These are phyloP conservation scores for Talaromyces piceae DNA, from an alignment of 2,329 filamentous ascomycete species.

Conservation along the genomic window DNA sequence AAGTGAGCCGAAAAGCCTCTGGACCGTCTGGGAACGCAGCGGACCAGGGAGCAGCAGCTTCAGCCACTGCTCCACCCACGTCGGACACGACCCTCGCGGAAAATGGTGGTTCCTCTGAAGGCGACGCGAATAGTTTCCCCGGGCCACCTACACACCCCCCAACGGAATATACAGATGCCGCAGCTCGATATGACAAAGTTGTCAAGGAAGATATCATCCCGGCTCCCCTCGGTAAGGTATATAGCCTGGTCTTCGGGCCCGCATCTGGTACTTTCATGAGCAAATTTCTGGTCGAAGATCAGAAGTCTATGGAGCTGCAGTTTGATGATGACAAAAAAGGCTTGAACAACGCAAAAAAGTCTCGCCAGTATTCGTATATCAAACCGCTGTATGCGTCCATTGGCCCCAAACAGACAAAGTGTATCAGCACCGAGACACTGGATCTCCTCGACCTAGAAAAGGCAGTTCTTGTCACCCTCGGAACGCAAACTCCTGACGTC, in stretches of 20 bases:
- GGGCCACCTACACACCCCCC: slow-evolving; percentile 74
- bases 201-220: slow-evolving; percentile 79
- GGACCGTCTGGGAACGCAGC: slow-evolving; percentile 32
- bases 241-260: slow-evolving; percentile 77
- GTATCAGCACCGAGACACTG: slow-evolving; percentile 77
- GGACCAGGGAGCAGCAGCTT: slow-evolving; percentile 30
- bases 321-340: slow-evolving; percentile 77
- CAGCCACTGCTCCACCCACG: slow-evolving; percentile 26
- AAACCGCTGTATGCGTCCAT: slow-evolving; percentile 80
- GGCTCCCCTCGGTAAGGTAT: slow-evolving; percentile 86
- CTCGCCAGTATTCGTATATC: slow-evolving; percentile 75
- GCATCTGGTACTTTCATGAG: slow-evolving; percentile 72
- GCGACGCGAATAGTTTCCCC: slow-evolving; percentile 59
- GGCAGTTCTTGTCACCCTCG: slow-evolving; percentile 70
- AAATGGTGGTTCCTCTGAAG: slow-evolving; percentile 33
- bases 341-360: slow-evolving; percentile 65
- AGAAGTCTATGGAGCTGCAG: slow-evolving; percentile 82
- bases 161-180: slow-evolving; percentile 75
- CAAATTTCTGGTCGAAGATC: slow-evolving; percentile 77
- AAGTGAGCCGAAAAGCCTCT: slow-evolving; percentile 65
- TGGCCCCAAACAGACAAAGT: slow-evolving; percentile 90
- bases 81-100: slow-evolving; percentile 41
- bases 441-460: slow-evolving; percentile 83
- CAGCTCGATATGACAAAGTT: slow-evolving; percentile 73
- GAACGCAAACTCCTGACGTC: slow-evolving; percentile 87